These are phyloP conservation scores for Leishmania major DNA, from an alignment of 208 protist genomes.

Conservation along the genomic window DNA sequence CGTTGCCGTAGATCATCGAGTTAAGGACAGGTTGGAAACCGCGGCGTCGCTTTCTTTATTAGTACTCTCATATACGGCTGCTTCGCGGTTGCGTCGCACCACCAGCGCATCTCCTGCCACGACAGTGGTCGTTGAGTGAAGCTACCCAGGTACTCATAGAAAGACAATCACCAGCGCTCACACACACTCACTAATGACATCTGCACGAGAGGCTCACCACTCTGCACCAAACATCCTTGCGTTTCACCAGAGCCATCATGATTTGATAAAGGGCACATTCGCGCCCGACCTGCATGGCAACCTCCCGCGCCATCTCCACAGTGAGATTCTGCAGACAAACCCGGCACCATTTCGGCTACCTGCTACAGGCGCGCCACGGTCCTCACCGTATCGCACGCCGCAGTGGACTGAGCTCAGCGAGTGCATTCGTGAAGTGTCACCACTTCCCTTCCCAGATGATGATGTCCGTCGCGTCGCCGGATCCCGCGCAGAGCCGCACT, in stretches of 20 bases:
- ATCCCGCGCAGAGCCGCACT: background rate
- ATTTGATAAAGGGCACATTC: constrained; percentile 40
- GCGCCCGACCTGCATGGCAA: constrained; percentile 23
- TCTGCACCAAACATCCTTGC: constrained; percentile 30
- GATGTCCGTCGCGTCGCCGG: background rate
- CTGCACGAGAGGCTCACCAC: background rate
- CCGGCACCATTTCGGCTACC: constrained; percentile 6
- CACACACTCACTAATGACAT: constrained; percentile 7
- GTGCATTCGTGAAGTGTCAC: constrained; percentile 24
- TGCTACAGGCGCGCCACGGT: background rate
- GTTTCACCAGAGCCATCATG: constrained; percentile 54
- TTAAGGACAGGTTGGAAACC: too few species aligned
- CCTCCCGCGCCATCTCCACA: constrained; percentile 9
- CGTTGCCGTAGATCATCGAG: too few species aligned
- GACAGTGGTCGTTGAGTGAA: background rate
- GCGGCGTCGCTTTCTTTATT: background rate
- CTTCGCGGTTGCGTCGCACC: background rate
- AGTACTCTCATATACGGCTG: background rate
- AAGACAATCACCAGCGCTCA: background rate
- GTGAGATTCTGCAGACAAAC: background rate
- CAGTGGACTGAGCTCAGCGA: constrained; percentile 33
- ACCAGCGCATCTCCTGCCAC: background rate
- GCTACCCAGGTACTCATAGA: background rate
- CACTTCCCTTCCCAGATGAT: background rate
- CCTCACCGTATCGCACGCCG: constrained; percentile 13